Conservation (phyloP, 2,329 filamentous ascomycete species). For the Diplodia corticola region DNA sequence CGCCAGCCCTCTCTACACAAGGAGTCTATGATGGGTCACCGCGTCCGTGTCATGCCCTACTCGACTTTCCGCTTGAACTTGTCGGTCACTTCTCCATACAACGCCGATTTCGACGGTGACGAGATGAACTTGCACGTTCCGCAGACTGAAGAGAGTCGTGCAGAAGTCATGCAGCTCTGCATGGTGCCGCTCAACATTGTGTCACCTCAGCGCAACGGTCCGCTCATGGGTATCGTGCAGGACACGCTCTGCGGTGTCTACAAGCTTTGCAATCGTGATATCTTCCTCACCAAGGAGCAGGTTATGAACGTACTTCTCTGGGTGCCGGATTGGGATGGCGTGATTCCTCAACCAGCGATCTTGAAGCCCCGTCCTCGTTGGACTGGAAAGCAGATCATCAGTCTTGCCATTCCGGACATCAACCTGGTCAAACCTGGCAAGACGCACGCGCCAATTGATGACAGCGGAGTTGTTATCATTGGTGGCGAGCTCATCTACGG, state of each 20-base stretch:
- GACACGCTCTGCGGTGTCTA: constrained; percentile 95
- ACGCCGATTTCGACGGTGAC: constrained; percentile 99
- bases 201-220: constrained; percentile 93
- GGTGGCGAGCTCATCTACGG: constrained; percentile 89
- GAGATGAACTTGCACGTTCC: constrained; percentile 99
- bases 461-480: constrained; percentile 79
- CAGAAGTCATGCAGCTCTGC: constrained; percentile 90
- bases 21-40: constrained; percentile 99
- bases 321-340: constrained; percentile 96
- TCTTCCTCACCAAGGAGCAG: constrained; percentile 84
- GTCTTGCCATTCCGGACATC: constrained; percentile 84
- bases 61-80: constrained; percentile 97
- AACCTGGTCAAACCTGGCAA: constrained; percentile 54
- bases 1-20: constrained; percentile 99
- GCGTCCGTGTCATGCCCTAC: constrained; percentile 96
- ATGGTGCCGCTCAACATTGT: constrained; percentile 99
- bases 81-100: constrained; percentile 97
- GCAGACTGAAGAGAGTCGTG: constrained; percentile 93
- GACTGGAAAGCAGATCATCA: constrained; percentile 98
- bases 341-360: constrained; percentile 91
- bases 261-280: constrained; percentile 92
- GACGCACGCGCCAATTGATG: constrained; percentile 59
- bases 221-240: constrained; percentile 99
- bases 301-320: constrained; percentile 98
- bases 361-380: constrained; percentile 88